phyloP scores from a whole-genome alignment of 768 basidiomycete genomes.

The Leccinum variicolor region DNA sequence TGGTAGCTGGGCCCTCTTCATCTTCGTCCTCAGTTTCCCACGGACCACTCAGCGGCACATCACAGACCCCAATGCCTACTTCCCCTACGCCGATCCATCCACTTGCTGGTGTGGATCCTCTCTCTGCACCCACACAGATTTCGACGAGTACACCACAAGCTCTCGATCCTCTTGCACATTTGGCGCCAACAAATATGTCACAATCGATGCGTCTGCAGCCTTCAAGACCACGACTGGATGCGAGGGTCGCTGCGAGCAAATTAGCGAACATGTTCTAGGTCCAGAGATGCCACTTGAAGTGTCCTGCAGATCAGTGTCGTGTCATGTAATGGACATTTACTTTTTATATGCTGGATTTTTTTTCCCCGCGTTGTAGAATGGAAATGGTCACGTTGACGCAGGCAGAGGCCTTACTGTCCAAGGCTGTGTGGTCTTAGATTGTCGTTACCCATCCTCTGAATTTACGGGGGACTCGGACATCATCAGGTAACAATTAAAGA shows the following conservation, averaged over 20 bases:
- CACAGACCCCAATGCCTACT: constrained; percentile 6
- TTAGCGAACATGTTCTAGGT: constrained; percentile 82
- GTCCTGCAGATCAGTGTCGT: constrained; percentile 1
- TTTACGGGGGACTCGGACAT: not conserved
- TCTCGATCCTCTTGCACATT: constrained; percentile 64
- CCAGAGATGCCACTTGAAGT: not conserved
- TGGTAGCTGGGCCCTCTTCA: constrained; percentile 34
- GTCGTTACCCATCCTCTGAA: not conserved
- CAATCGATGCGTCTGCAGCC: constrained; percentile 72
- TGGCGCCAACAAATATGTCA: constrained; percentile 62
- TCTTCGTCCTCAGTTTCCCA: constrained; percentile 31
- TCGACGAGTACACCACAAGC: constrained; percentile 25
- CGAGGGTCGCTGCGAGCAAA: constrained; percentile 84
- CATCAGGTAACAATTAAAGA: not conserved
- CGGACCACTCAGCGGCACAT: constrained; percentile 12
- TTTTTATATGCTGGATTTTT: constrained; percentile 21
- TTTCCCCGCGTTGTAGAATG: constrained; percentile 3
- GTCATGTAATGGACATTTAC: constrained; percentile 4
- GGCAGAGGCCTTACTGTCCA: not conserved
- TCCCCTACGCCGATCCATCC: constrained; percentile 12
- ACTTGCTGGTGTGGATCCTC: constrained; percentile 16
- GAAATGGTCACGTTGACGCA: constrained; percentile 2
- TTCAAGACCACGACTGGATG: constrained; percentile 72
- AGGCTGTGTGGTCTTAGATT: constrained; percentile 4
- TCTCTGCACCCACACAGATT: constrained; percentile 6